phyloP scores from a whole-genome alignment of 768 basidiomycete genomes.

The Rhizopogon vinicolor region DNA sequence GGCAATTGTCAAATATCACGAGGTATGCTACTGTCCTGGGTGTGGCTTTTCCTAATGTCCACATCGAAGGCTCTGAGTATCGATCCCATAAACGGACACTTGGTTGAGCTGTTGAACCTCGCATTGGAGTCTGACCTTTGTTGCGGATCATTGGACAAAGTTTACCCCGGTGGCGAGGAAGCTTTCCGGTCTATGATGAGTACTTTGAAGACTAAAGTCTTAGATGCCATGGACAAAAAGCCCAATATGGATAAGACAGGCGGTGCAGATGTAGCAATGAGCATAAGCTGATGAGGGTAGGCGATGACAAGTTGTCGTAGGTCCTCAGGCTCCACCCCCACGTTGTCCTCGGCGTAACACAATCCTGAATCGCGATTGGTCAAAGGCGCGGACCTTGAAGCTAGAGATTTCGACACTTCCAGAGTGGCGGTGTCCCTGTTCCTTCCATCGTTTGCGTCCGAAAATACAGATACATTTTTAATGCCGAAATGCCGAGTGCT shows the following conservation, averaged over 20 bases:
- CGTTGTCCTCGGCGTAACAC: neutral
- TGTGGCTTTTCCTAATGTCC: constrained; percentile 2
- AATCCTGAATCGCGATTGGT: neutral
- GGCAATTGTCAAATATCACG: constrained; percentile 90
- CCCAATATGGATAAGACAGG: constrained; percentile 8
- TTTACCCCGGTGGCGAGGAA: constrained; percentile 29
- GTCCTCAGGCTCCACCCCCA: neutral
- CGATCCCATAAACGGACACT: constrained; percentile 78
- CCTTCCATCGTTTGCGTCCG: neutral
- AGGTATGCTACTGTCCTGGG: constrained; percentile 44
- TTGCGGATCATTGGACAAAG: constrained; percentile 28
- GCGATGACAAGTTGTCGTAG: neutral
- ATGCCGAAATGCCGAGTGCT: constrained; percentile 29
- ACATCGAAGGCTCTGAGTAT: constrained; percentile 61
- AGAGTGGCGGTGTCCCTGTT: neutral
- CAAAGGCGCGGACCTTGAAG: neutral
- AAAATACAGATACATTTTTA: neutral
- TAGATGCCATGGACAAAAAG: constrained; percentile 14
- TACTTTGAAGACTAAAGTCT: constrained; percentile 21
- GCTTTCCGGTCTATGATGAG: constrained; percentile 29
- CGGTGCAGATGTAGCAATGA: constrained; percentile 26
- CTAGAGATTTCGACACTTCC: neutral
- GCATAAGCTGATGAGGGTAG: constrained; percentile 19
- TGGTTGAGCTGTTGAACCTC: constrained; percentile 76
- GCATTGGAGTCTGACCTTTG: constrained; percentile 57